These are phyloP conservation scores for Prunus salicina DNA, from an alignment of 306 rosid genomes.

Conservation along the genomic window DNA sequence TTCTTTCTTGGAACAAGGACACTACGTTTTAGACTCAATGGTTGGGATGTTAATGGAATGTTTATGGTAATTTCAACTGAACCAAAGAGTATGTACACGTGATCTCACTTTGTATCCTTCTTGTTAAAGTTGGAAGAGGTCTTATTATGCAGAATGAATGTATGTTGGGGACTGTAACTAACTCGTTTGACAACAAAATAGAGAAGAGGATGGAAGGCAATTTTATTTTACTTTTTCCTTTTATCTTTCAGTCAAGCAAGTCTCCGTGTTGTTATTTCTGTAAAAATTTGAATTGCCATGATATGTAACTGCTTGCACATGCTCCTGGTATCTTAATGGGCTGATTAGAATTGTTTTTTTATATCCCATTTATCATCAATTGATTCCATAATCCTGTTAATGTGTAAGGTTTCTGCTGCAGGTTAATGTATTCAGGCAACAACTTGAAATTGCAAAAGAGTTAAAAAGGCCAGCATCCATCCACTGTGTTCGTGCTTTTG, in stretches of 20 bases:
- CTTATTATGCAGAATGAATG: no score
- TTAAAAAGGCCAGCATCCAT: conserved; percentile 81
- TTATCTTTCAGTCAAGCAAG: neutral
- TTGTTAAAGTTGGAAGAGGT: neutral
- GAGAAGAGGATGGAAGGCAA: neutral
- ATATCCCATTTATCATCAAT: neutral
- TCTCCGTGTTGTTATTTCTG: neutral
- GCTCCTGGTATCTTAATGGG: neutral
- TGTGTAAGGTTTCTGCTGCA: conserved; percentile 26
- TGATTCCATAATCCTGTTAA: conserved; percentile 2
- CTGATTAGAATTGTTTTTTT: neutral
- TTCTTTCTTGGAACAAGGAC: neutral
- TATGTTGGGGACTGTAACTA: no score
- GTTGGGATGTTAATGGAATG: neutral
- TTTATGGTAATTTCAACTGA: neutral
- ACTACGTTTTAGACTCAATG: neutral
- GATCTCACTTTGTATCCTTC: neutral
- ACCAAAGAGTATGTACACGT: no score
- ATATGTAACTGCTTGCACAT: neutral
- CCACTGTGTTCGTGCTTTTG: conserved; percentile 88
- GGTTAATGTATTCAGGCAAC: conserved; percentile 74
- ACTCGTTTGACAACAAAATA: no score
- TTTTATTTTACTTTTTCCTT: neutral
- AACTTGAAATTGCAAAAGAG: conserved; percentile 74
- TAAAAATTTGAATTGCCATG: neutral